Evolutionary conservation across 257 asterid genomes (phyloP).

Genomic region (Solanum chmielewskii): DNA sequence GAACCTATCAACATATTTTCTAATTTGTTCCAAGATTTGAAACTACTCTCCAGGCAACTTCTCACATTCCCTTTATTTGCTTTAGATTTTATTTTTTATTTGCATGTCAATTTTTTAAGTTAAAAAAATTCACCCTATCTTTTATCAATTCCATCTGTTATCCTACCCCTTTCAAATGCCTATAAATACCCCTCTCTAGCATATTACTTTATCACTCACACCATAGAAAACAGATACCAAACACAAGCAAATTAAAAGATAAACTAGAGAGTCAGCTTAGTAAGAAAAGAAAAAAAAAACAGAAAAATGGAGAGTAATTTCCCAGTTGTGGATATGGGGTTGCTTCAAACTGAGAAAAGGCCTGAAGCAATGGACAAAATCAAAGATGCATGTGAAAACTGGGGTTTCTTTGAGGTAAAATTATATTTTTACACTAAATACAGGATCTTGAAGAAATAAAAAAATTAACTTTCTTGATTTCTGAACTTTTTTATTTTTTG

Average conservation of each 20-base stretch:
- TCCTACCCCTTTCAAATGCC: background rate
- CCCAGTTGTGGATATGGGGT: constrained; percentile 50
- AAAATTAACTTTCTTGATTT: background rate
- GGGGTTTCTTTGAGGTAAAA: constrained; percentile 76
- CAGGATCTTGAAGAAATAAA: background rate
- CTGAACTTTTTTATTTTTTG: background rate
- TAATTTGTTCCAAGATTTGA: background rate
- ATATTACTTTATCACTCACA: background rate
- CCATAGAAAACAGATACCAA: background rate
- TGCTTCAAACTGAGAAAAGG: constrained; percentile 52
- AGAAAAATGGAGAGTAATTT: constrained; percentile 31
- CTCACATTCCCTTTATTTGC: background rate
- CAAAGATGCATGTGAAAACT: constrained; percentile 58
- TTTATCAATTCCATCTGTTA: background rate
- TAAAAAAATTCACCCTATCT: background rate
- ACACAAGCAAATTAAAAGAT: background rate
- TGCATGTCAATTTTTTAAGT: background rate
- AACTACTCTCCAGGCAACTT: background rate
- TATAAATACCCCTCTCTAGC: constrained; percentile 31
- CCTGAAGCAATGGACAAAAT: constrained; percentile 41
- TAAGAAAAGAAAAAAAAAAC: background rate
- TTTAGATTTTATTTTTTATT: background rate
- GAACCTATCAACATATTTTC: background rate
- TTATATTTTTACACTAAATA: background rate
- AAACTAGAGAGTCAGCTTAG: background rate